Conservation (phyloP, 2,329 filamentous ascomycete genomes). For the Aureobasidium sp. region DNA sequence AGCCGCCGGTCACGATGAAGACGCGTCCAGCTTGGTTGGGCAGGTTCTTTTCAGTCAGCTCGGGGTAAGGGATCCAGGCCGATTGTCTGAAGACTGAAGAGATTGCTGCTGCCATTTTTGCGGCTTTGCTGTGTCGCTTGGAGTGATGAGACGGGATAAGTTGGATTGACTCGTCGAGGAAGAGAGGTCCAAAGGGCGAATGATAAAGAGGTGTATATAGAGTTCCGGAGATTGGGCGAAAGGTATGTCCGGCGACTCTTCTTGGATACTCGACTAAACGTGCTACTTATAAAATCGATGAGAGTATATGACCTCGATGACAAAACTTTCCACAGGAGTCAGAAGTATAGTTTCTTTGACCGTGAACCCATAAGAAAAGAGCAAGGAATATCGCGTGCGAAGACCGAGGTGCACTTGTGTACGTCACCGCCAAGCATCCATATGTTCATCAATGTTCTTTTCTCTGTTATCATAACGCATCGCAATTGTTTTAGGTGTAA, state of each 20-base stretch:
- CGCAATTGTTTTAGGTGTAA: no score
- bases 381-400: no score
- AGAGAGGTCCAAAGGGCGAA: not conserved
- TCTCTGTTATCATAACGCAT: no score
- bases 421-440: not conserved
- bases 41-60: conserved; percentile 36
- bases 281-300: not conserved
- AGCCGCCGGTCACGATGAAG: conserved; percentile 45
- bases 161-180: not conserved
- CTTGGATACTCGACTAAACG: not conserved
- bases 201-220: not conserved
- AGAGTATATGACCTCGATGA: no score
- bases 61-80: conserved; percentile 26
- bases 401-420: not conserved
- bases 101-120: conserved; percentile 8
- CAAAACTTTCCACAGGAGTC: no score
- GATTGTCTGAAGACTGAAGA: conserved; percentile 17
- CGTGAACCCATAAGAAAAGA: not conserved
- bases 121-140: not conserved
- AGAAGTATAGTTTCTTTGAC: not conserved
- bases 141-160: not conserved
- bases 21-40: conserved; percentile 36
- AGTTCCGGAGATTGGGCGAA: not conserved
- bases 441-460: not conserved
- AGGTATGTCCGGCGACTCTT: not conserved